Evolutionary conservation across 2,329 filamentous ascomycete genomes (phyloP).

Genomic region (Aureobasidium uvarum): DNA sequence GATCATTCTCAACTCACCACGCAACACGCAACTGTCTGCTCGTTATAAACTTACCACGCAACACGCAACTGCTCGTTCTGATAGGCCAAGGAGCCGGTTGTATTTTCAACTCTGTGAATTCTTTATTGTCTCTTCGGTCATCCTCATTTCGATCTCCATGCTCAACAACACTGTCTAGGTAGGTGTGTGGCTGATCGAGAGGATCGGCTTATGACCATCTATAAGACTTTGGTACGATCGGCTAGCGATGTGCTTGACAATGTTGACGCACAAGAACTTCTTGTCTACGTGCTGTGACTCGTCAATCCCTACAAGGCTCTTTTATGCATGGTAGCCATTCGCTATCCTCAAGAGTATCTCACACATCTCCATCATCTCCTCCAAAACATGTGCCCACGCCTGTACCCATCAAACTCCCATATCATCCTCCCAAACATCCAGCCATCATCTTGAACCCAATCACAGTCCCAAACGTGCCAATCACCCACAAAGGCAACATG

Average conservation of each 20-base stretch:
- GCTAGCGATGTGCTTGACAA: background rate
- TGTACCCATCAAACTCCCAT: background rate
- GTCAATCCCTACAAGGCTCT: background rate
- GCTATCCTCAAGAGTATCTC: background rate
- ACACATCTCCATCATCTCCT: background rate
- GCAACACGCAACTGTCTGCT: too few relatives aligned
- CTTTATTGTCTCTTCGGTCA: background rate
- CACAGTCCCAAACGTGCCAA: background rate
- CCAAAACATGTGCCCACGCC: background rate
- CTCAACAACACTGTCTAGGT: background rate
- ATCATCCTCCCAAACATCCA: slow-evolving; percentile 6
- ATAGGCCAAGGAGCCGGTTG: background rate
- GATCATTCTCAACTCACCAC: background rate
- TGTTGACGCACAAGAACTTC: too few relatives aligned
- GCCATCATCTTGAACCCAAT: background rate
- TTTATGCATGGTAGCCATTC: background rate
- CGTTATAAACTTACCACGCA: too few relatives aligned
- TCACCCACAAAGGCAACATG: slow-evolving; percentile 10
- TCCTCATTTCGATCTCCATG: background rate
- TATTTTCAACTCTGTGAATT: background rate
- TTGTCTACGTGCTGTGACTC: background rate
- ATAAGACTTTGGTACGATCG: background rate
- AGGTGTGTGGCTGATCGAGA: slow-evolving; percentile 3
- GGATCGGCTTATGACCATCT: background rate
- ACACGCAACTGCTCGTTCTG: background rate